These are phyloP conservation scores for Alternaria burnsii DNA, from an alignment of 2,329 filamentous ascomycete genomes.

Conservation along the genomic window DNA sequence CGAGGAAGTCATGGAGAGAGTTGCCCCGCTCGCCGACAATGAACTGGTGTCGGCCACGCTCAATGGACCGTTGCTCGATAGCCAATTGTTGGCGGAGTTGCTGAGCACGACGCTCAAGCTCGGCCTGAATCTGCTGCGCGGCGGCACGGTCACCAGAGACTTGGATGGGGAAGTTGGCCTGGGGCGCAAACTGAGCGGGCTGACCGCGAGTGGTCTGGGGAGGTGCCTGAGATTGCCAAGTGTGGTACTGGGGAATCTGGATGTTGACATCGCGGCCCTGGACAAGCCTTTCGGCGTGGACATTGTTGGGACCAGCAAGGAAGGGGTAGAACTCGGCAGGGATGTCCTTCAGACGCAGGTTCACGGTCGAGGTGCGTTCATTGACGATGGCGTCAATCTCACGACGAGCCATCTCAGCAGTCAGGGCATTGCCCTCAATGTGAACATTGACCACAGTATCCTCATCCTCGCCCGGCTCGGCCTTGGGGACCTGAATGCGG, in stretches of 20 bases:
- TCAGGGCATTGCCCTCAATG: constrained; percentile 90
- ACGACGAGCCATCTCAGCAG: constrained; percentile 81
- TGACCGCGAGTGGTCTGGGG: constrained; percentile 71
- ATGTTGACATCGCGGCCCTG: constrained; percentile 79
- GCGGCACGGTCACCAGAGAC: constrained; percentile 85
- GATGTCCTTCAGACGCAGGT: constrained; percentile 80
- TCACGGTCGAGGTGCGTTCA: constrained; percentile 84
- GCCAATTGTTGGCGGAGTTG: constrained; percentile 79
- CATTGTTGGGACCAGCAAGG: constrained; percentile 81
- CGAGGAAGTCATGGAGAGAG: constrained; percentile 84
- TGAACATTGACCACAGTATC: constrained; percentile 80
- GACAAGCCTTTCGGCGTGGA: constrained; percentile 72
- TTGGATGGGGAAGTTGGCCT: constrained; percentile 79
- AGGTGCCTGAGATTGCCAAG: constrained; percentile 73
- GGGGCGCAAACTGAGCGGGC: constrained; percentile 73
- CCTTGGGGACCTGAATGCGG: constrained; percentile 86
- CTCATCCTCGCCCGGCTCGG: constrained; percentile 83
- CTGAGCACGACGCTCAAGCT: constrained; percentile 80
- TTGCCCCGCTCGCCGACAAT: constrained; percentile 86
- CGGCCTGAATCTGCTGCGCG: constrained; percentile 79
- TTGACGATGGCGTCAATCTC: constrained; percentile 88
- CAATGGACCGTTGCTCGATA: constrained; percentile 80
- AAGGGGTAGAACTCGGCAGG: constrained; percentile 96
- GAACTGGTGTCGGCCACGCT: constrained; percentile 90
- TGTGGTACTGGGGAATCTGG: constrained; percentile 82